Conservation (phyloP, 2,329 filamentous ascomycete species). For the Elsinoe fawcettii region DNA sequence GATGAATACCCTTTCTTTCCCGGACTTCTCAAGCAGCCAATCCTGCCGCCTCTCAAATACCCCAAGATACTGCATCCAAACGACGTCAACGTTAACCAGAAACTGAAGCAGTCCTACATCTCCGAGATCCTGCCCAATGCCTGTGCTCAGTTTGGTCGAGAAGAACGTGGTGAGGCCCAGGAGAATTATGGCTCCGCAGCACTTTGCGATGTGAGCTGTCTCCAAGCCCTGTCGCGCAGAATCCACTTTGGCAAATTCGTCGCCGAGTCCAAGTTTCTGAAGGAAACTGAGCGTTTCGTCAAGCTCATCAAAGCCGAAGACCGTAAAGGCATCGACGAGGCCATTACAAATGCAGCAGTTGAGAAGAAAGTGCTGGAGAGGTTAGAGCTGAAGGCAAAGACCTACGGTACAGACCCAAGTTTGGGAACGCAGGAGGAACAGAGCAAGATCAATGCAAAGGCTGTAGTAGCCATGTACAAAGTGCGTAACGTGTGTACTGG, state of each 20-base stretch:
- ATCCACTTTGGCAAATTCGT: conserved; percentile 99
- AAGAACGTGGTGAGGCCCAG: conserved; percentile 73
- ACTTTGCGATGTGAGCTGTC: conserved; percentile 79
- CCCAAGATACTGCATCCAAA: conserved; percentile 82
- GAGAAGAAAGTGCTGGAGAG: conserved; percentile 88
- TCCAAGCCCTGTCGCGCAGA: conserved; percentile 81
- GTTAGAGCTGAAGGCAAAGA: conserved; percentile 78
- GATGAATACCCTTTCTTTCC: conserved; percentile 99
- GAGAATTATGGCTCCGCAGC: conserved; percentile 95
- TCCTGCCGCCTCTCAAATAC: conserved; percentile 83
- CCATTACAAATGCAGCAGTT: conserved; percentile 83
- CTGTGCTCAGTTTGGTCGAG: conserved; percentile 67
- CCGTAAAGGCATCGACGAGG: conserved; percentile 70
- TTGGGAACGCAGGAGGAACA: conserved; percentile 44
- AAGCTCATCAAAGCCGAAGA: conserved; percentile 74
- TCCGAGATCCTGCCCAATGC: conserved; percentile 73
- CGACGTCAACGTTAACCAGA: conserved; percentile 79
- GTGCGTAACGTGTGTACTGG: conserved; percentile 28
- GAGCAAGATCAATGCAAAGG: conserved; percentile 84
- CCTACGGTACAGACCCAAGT: conserved; percentile 85
- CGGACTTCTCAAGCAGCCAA: conserved; percentile 64
- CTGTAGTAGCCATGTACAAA: conserved; percentile 80
- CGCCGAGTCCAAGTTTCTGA: conserved; percentile 87
- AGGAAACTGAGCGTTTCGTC: conserved; percentile 73
- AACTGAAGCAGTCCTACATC: conserved; percentile 81